These are phyloP conservation scores for Flueggea neowawraea DNA, from an alignment of 441 rosid species.

Conservation along the genomic window DNA sequence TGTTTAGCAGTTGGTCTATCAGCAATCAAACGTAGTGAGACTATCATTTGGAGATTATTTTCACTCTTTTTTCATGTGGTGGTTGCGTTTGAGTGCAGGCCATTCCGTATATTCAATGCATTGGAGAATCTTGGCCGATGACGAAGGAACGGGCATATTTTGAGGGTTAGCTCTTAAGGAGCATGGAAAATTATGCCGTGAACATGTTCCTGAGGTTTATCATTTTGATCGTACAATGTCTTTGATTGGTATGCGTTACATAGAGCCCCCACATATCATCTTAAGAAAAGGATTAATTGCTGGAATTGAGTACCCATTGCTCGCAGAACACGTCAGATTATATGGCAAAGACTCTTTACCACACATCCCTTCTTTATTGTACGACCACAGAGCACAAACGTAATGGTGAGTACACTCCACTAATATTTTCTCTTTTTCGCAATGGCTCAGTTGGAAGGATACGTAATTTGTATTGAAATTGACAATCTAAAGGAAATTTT, in stretches of 20 bases:
- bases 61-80: too few species aligned
- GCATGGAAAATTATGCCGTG: conserved; percentile 59
- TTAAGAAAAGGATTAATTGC: conserved; percentile 84
- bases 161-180: conserved; percentile 57
- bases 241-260: conserved; percentile 85
- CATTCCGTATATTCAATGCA: conserved; percentile 74
- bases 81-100: conserved; percentile 41
- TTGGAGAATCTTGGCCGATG: conserved; percentile 97
- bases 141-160: conserved; percentile 87
- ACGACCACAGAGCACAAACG: conserved; percentile 76
- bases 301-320: conserved; percentile 67
- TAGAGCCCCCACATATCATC: conserved; percentile 87
- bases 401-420: conserved; percentile 35
- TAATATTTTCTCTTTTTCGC: too few species aligned
- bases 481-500: too few species aligned
- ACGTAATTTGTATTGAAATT: too few species aligned
- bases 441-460: too few species aligned
- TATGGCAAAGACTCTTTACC: conserved; percentile 81
- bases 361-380: conserved; percentile 64
- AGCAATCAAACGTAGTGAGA: too few species aligned
- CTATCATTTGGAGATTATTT: too few species aligned
- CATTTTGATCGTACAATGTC: conserved; percentile 88
- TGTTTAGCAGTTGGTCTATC: too few species aligned
- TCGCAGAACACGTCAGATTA: conserved; percentile 67
- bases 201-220: conserved; percentile 85